Evolutionary conservation across 352 stramenopile genomes (phyloP), one percentile per base, ranked within the genome.

Genomic region (Pythium brassicae): DNA sequence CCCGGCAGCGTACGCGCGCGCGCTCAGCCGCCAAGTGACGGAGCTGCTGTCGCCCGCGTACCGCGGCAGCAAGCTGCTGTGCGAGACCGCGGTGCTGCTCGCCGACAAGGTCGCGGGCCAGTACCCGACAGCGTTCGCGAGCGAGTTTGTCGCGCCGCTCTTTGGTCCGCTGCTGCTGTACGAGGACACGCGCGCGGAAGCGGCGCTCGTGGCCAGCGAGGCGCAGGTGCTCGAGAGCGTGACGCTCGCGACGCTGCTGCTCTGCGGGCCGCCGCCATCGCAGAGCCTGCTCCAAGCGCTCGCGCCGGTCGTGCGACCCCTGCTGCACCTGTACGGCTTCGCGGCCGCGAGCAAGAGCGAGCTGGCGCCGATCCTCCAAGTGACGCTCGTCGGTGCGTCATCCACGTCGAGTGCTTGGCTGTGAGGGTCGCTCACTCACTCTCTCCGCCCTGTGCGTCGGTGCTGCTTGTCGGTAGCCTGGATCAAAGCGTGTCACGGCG

Each of bases 241-340:
- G 3, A 65, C 65, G 14, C 71, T 83, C 50, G 57, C 83, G 22
- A 68, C 72, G 10, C 59, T 89, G 19, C 63, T 94, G 23, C 45
- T 94, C 8, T 87, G 83, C 20, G 84, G 84, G 0, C 84, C 84
- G 2, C 79, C 79, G 23, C 76, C 78, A 15, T 87, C 80, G 35
- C 62, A 74, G 59, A 59, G 57, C 3, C 65, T 90, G 11, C 56
- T 90, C n/a, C 54, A 61, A 26, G 70, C 68, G 5, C 53, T 90
- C 2, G 65, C 67, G 3, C 72, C 74, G 6, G 22, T 90, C 19
- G 50, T 89, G 37, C 76, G 82, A 25, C 80, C 84, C 15, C 59
- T 92, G 10, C 48, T 90, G n/a, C 78, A 89, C 39, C 68, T 92
- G 49, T 86, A 86, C 48, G 74, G 66, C 15, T 94, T 94, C 50